Percentiles rank a stretch among this genome's conserved stretches.
Evolutionary conservation across 129 eudicot genomes (phyloP).

Genomic region (Cynara cardunculus): DNA sequence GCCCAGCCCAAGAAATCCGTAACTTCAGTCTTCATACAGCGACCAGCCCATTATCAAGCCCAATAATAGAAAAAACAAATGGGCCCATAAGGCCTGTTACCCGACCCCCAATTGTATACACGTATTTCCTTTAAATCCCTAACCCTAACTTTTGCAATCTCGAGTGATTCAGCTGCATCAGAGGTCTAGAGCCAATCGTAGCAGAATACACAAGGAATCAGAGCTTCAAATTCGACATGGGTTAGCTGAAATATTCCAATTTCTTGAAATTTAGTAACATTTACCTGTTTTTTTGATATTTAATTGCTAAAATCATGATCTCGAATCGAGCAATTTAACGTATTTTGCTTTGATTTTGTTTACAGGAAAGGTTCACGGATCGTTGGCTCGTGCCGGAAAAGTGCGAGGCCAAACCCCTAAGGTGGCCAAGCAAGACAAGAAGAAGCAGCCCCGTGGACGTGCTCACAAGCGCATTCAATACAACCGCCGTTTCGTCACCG

Average conservation of each 20-base stretch:
- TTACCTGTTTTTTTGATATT: background rate
- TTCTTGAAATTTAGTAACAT: background rate
- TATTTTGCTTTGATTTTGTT: background rate
- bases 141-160: background rate
- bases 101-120: background rate
- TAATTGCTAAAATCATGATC: background rate
- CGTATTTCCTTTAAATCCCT: background rate
- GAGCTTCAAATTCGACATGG: constrained; percentile 9
- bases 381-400: constrained; percentile 93
- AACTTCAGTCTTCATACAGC: background rate
- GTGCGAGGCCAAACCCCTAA: constrained; percentile 91
- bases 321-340: background rate
- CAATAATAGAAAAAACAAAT: background rate
- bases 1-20: no score
- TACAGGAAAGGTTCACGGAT: constrained; percentile 90
- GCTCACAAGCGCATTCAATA: constrained; percentile 92
- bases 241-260: background rate
- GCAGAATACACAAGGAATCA: background rate
- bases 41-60: background rate
- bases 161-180: background rate
- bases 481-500: constrained; percentile 93
- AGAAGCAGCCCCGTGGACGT: constrained; percentile 93
- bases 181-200: background rate
- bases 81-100: background rate
- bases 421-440: constrained; percentile 90